Percentiles rank a stretch among this genome's conserved stretches.
These are phyloP conservation scores for Erysiphe pulchra DNA, from an alignment of 2,329 filamentous ascomycete genomes.

Conservation along the genomic window DNA sequence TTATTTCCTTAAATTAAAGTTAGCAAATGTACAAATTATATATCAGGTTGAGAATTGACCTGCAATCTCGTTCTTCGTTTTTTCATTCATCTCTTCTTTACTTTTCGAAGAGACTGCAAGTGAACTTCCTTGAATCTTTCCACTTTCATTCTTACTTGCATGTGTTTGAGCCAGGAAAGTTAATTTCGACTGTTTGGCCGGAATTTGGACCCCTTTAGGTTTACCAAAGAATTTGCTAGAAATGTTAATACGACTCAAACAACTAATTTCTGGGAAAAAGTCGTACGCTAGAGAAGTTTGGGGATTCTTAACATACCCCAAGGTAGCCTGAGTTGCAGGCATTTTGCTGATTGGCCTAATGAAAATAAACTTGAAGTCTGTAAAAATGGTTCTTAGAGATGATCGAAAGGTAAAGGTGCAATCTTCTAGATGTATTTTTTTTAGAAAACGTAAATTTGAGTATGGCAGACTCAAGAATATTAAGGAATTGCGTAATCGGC, in stretches of 20 bases:
- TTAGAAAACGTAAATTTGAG: not conserved
- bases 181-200: conserved; percentile 52
- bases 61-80: conserved; percentile 5
- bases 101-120: not conserved
- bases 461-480: too few relatives aligned
- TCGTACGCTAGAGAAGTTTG: conserved; percentile 52
- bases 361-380: not conserved
- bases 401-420: not conserved
- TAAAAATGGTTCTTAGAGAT: not conserved
- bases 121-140: conserved; percentile 2
- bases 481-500: too few relatives aligned
- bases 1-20: conserved; percentile 3
- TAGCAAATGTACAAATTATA: not conserved
- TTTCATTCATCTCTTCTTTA: conserved; percentile 11
- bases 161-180: conserved; percentile 38
- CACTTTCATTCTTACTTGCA: conserved; percentile 2
- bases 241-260: not conserved
- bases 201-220: conserved; percentile 26
- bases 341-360: conserved; percentile 4
- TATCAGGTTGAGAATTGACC: not conserved
- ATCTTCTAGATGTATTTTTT: not conserved
- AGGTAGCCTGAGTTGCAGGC: conserved; percentile 36
- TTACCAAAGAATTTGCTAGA: conserved; percentile 65
- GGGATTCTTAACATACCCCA: conserved; percentile 61
- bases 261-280: not conserved